These are phyloP conservation scores for Debaryomyces prosopidis DNA, from an alignment of 805 yeast species.

Conservation along the genomic window DNA sequence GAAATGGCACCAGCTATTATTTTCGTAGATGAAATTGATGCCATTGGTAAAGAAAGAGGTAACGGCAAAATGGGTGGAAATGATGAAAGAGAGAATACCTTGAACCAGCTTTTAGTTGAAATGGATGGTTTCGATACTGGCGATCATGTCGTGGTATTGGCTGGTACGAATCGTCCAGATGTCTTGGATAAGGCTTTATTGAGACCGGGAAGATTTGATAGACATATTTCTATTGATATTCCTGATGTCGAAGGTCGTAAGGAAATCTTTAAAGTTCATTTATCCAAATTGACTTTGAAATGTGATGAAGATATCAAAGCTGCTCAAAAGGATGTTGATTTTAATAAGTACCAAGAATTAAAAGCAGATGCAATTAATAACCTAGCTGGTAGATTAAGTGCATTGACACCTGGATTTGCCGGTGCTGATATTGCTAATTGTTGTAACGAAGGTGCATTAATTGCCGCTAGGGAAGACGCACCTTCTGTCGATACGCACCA, in stretches of 20 bases:
- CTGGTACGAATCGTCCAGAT: constrained; percentile 94
- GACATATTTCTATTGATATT: constrained; percentile 81
- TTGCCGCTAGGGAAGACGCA: constrained; percentile 82
- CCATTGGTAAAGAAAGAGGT: constrained; percentile 84
- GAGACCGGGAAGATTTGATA: constrained; percentile 94
- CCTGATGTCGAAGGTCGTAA: constrained; percentile 91
- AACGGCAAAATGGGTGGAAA: constrained; percentile 77
- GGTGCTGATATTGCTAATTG: constrained; percentile 97
- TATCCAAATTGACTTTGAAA: constrained; percentile 56
- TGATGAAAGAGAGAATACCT: constrained; percentile 91
- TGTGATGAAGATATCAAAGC: constrained; percentile 38
- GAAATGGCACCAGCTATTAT: constrained; percentile 88
- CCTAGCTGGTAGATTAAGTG: constrained; percentile 81
- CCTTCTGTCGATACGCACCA: constrained; percentile 62
- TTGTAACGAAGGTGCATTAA: constrained; percentile 91
- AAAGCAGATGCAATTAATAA: constrained; percentile 50
- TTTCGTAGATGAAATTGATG: constrained; percentile 94
- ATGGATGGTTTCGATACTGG: constrained; percentile 92
- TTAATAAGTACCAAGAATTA: constrained; percentile 38
- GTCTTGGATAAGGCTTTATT: constrained; percentile 84
- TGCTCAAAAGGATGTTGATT: constrained; percentile 37
- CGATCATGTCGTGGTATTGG: constrained; percentile 90
- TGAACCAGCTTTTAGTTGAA: constrained; percentile 89
- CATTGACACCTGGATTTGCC: constrained; percentile 91
- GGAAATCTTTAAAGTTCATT: constrained; percentile 80